Evolutionary conservation across 2,329 filamentous ascomycete genomes (phyloP), one percentile per base, ranked within the genome.

Genomic region (Xylaria arbuscula): DNA sequence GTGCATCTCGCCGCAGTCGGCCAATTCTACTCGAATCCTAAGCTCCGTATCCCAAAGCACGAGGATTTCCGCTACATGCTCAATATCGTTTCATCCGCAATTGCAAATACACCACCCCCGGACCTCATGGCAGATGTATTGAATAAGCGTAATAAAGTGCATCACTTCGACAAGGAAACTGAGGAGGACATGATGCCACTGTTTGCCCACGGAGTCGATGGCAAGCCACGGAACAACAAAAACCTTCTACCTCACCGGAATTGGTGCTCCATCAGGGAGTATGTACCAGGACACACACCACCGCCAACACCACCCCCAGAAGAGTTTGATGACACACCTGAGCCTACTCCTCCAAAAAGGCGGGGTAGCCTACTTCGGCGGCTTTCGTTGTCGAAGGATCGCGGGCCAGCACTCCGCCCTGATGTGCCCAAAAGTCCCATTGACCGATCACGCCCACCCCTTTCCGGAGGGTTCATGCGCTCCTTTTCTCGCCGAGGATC

Each of bases 111-210:
- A 15, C 96, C 97, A 5, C 93, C 94, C 19, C 92, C 94, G 0
- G 92, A 96, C 61, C 84, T 97, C 76, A 87, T 98, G 83, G 93
- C 93, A 5, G 95, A 99, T 79, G 88, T 97, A 60, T 86, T 99
- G 69, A 98, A 98, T 83, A 96, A 92, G 83, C 89, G 96, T 34
- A 98, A 98, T 83, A 98, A 91, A 79, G 80, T 92, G 1, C 89
- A 92, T 73, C 89, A 92, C 74, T 88, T 92, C 65, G 89, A 92
- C 78, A 85, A 86, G 68, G 84, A 94, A 64, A 99, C 96, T 0
- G 93, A 98, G 66, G 96, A 99, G 80, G 90, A 93, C 79, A 97
- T 99, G 93, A 96, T 98, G 51, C 93, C 95, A 0, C 89, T 99
- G 69, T 99, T 99, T 79, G 88, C 87, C 1, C 89, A 93, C 66